Conservation (phyloP, 1,284 basidiomycete genomes). For the Leccinum angustisporum region DNA sequence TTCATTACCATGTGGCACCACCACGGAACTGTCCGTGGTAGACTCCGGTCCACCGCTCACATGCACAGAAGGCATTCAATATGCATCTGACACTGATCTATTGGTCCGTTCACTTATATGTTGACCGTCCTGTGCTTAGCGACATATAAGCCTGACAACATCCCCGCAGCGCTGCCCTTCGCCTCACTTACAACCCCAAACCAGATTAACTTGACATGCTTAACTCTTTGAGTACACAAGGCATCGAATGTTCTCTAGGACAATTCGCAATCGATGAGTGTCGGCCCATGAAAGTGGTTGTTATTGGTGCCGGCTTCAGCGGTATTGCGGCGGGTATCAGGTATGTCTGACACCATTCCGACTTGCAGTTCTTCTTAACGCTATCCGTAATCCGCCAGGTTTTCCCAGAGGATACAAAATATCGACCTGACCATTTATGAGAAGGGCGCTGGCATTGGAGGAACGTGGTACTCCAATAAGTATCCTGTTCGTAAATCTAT, state of each 20-base stretch:
- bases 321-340: constrained; percentile 49
- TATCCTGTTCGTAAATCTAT: constrained; percentile 33
- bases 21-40: no score
- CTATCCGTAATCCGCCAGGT: constrained; percentile 32
- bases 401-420: constrained; percentile 54
- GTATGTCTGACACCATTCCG: constrained; percentile 22
- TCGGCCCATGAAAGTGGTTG: constrained; percentile 16
- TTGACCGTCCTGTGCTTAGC: no score
- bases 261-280: constrained; percentile 20
- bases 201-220: not conserved
- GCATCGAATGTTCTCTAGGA: constrained; percentile 4
- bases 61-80: no score
- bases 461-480: constrained; percentile 51
- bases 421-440: constrained; percentile 51
- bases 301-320: constrained; percentile 23
- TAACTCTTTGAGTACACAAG: not conserved
- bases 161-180: not conserved
- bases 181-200: not conserved
- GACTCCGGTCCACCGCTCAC: no score
- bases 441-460: constrained; percentile 41
- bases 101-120: not conserved
- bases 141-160: not conserved
- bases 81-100: no score
- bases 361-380: not conserved
- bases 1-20: no score